A percentile compares a stretch with the other conserved stretches of the same genome.
These are phyloP conservation scores for Spathaspora girioi DNA, from an alignment of 805 yeast species.

Conservation along the genomic window DNA sequence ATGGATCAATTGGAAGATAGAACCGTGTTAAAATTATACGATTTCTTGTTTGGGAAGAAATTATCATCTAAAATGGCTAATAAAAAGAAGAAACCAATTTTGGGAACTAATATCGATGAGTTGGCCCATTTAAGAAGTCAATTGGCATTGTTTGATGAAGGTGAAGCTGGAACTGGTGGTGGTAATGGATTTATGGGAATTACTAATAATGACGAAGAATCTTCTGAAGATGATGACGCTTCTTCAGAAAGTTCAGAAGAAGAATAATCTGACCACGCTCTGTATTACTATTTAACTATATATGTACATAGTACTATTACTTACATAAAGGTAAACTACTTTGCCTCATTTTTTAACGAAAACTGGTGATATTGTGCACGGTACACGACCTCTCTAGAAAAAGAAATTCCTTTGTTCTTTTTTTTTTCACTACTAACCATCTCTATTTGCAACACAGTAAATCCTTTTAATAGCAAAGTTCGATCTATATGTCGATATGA, in stretches of 20 bases:
- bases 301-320: background rate
- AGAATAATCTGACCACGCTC: slow-evolving; percentile 42
- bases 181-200: slow-evolving; percentile 28
- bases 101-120: slow-evolving; percentile 38
- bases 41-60: slow-evolving; percentile 58
- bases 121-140: slow-evolving; percentile 62
- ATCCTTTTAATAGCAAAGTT: background rate
- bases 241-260: slow-evolving; percentile 66
- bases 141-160: slow-evolving; percentile 42
- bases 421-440: background rate
- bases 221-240: slow-evolving; percentile 52
- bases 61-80: slow-evolving; percentile 39
- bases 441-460: background rate
- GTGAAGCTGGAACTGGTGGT: slow-evolving; percentile 14
- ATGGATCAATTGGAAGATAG: slow-evolving; percentile 87
- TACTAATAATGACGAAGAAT: slow-evolving; percentile 34
- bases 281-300: background rate
- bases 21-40: slow-evolving; percentile 79
- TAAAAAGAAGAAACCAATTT: slow-evolving; percentile 26
- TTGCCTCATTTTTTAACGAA: background rate
- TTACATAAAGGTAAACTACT: background rate
- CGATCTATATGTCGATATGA: background rate
- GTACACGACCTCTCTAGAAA: background rate
- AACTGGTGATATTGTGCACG: background rate
- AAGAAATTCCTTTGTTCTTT: background rate